Percentiles rank a stretch among this genome's conserved stretches.
Evolutionary conservation across 257 asterid genomes (phyloP).

Genomic region (Salvia miltiorrhiza): DNA sequence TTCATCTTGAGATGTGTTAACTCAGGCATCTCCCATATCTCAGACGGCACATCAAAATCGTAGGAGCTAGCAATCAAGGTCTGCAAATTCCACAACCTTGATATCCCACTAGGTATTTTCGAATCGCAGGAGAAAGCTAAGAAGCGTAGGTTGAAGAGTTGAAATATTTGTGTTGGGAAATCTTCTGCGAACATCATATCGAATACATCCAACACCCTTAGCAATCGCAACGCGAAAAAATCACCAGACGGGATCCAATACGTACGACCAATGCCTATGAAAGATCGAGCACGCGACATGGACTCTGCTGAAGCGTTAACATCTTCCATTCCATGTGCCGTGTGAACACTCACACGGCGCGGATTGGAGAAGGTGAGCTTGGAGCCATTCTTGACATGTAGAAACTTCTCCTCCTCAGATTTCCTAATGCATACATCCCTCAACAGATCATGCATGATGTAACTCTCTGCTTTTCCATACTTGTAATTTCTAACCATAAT

Average conservation of each 20-base stretch:
- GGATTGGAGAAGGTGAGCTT: not conserved
- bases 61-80: not conserved
- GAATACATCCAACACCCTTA: constrained; percentile 19
- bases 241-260: not conserved
- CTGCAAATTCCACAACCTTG: constrained; percentile 1
- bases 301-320: not conserved
- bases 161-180: not conserved
- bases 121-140: not conserved
- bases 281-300: not conserved
- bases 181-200: not conserved
- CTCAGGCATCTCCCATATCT: not conserved
- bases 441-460: constrained; percentile 16
- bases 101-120: not conserved
- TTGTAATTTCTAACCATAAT: not conserved
- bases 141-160: too few relatives aligned
- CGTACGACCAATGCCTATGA: not conserved
- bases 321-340: not conserved
- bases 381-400: not conserved
- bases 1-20: too few relatives aligned
- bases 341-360: constrained; percentile 5
- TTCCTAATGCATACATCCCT: not conserved
- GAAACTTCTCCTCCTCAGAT: constrained; percentile 10
- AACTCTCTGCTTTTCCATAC: not conserved
- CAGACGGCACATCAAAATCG: not conserved
- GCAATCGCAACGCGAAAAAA: not conserved